phyloP scores from a whole-genome alignment of 192 early-diverging fungal genomes.

The Chytriomyces sp. region DNA sequence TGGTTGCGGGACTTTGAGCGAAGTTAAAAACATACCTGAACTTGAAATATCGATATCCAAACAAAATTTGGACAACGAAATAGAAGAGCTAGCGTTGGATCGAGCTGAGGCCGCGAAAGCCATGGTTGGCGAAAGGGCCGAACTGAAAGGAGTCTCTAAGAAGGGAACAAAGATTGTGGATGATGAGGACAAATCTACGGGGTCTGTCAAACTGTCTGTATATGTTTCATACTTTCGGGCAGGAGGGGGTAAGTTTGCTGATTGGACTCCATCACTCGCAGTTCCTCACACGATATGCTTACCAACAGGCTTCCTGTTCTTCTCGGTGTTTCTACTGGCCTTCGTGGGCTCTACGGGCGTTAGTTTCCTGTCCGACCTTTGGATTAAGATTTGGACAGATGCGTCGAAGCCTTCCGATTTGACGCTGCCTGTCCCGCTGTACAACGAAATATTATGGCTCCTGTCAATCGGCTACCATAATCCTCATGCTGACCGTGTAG shows the following conservation, averaged over 20 bases:
- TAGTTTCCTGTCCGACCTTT: conserved; percentile 29
- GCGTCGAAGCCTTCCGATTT: conserved; percentile 10
- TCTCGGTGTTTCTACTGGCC: conserved; percentile 24
- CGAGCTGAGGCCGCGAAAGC: not conserved
- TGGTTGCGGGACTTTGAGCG: conserved; percentile 14
- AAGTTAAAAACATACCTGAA: conserved; percentile 17
- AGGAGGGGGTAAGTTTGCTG: conserved; percentile 39
- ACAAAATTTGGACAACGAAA: not conserved
- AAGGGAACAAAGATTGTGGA: conserved; percentile 50
- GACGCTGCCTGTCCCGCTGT: too few relatives aligned
- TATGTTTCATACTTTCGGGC: conserved; percentile 50
- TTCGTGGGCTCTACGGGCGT: conserved; percentile 19
- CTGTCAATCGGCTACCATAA: not conserved
- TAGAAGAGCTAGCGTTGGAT: conserved; percentile 5
- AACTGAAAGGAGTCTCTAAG: conserved; percentile 19
- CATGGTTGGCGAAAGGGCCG: not conserved
- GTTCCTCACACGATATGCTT: not conserved
- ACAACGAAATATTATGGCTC: not conserved
- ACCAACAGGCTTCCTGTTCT: conserved; percentile 21
- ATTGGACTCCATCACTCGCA: not conserved
- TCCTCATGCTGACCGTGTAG: not conserved
- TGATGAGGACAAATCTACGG: conserved; percentile 46
- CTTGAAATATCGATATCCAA: conserved; percentile 17
- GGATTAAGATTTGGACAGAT: conserved; percentile 45
- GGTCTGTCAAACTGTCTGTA: conserved; percentile 44